Conservation (phyloP, 2,329 filamentous ascomycete genomes). For the Moelleriella libera region DNA sequence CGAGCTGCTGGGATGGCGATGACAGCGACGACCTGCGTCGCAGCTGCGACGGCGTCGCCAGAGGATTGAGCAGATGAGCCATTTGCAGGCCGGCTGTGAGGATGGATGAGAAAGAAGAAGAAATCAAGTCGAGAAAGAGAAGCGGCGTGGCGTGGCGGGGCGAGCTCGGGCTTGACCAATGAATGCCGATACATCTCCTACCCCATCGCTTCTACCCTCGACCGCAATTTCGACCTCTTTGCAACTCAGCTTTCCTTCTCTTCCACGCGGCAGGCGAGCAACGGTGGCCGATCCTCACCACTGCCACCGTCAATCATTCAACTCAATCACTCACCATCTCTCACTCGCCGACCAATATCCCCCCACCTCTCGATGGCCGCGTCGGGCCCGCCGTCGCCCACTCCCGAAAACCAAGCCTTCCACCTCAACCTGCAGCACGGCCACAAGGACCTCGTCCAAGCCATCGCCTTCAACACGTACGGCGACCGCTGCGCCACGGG, state of each 20-base stretch:
- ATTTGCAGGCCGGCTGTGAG: constrained; percentile 17
- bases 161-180: no score
- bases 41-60: constrained; percentile 60
- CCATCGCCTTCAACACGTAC: constrained; percentile 82
- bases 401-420: constrained; percentile 33
- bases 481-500: constrained; percentile 85
- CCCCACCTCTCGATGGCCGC: constrained; percentile 11
- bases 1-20: constrained; percentile 43
- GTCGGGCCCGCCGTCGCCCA: constrained; percentile 18
- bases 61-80: constrained; percentile 53
- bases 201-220: no score
- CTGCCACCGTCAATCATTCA: no score
- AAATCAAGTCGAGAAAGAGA: no score
- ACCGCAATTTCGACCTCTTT: no score
- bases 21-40: constrained; percentile 39
- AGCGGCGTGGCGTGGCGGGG: no score
- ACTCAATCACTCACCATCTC: neutral
- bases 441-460: constrained; percentile 68
- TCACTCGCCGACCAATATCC: neutral
- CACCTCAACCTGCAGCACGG: constrained; percentile 55
- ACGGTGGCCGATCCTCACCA: no score
- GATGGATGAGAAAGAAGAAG: no score
- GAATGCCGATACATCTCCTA: no score
- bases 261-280: no score
- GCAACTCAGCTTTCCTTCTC: no score